Conservation (phyloP, 768 basidiomycete species). For the Boletus vinaceobasis region DNA sequence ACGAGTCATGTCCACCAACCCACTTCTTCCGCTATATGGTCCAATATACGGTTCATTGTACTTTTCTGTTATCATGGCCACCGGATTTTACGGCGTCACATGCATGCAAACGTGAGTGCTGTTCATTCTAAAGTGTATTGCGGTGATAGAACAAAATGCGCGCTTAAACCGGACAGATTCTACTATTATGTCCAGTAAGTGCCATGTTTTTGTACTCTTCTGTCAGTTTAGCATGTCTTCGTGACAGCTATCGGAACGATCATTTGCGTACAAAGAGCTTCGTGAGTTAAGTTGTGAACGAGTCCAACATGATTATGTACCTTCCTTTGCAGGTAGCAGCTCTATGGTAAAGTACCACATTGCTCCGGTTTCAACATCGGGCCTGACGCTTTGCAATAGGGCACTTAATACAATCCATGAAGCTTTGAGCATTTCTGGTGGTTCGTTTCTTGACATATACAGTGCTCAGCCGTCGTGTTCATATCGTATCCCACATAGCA, state of each 20-base stretch:
- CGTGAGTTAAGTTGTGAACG: constrained; percentile 1
- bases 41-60: background rate
- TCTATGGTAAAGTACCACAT: constrained; percentile 3
- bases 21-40: background rate
- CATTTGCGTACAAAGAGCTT: background rate
- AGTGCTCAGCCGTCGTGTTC: background rate
- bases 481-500: background rate
- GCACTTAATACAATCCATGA: constrained; percentile 12
- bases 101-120: constrained; percentile 14
- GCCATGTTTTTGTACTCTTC: no score
- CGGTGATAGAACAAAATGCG: background rate
- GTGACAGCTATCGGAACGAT: constrained; percentile 10
- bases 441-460: constrained; percentile 1
- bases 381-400: background rate
- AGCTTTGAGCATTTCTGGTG: background rate
- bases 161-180: background rate
- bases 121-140: background rate
- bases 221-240: background rate
- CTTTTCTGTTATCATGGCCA: background rate
- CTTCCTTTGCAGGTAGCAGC: constrained; percentile 3
- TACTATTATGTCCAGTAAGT: constrained; percentile 11
- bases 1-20: background rate
- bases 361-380: rapidly evolving
- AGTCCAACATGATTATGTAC: background rate
- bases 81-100: constrained; percentile 1